A percentile compares a stretch with the other conserved stretches of the same genome.
Evolutionary conservation across 768 basidiomycete genomes (phyloP).

Genomic region (Plicaturopsis crispa): DNA sequence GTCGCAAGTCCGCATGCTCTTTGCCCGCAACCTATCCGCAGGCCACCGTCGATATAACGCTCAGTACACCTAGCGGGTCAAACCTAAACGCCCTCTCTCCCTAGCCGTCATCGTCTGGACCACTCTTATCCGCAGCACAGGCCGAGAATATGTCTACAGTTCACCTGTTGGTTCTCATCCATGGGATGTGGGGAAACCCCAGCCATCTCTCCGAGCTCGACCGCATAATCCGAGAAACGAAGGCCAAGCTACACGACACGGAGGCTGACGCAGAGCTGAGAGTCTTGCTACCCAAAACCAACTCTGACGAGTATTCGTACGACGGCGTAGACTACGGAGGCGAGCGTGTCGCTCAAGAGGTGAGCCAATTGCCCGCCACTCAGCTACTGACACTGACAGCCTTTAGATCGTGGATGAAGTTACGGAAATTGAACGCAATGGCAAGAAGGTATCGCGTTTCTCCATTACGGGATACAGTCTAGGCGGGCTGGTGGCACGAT

Average conservation of each 20-base stretch:
- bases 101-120: neutral
- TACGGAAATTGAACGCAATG: slow-evolving; percentile 40
- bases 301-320: slow-evolving; percentile 61
- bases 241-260: slow-evolving; percentile 13
- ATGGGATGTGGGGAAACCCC: slow-evolving; percentile 76
- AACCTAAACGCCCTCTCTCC: too few relatives aligned
- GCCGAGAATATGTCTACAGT: slow-evolving; percentile 17
- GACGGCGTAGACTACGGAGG: slow-evolving; percentile 84
- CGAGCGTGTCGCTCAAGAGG: slow-evolving; percentile 76
- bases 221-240: slow-evolving; percentile 43
- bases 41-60: too few relatives aligned
- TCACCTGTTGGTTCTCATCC: slow-evolving; percentile 38
- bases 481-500: slow-evolving; percentile 78
- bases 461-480: slow-evolving; percentile 62
- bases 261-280: slow-evolving; percentile 38
- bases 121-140: neutral
- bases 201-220: slow-evolving; percentile 52
- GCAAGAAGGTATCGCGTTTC: slow-evolving; percentile 56
- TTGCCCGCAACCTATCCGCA: too few relatives aligned
- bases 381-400: neutral
- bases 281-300: slow-evolving; percentile 58
- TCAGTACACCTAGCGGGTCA: too few relatives aligned
- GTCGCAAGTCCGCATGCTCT: too few relatives aligned
- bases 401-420: slow-evolving; percentile 51
- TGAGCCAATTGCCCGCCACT: slow-evolving; percentile 18